Conservation (phyloP, 495 filamentous ascomycete genomes). For the Aspergillus kassunensis region DNA sequence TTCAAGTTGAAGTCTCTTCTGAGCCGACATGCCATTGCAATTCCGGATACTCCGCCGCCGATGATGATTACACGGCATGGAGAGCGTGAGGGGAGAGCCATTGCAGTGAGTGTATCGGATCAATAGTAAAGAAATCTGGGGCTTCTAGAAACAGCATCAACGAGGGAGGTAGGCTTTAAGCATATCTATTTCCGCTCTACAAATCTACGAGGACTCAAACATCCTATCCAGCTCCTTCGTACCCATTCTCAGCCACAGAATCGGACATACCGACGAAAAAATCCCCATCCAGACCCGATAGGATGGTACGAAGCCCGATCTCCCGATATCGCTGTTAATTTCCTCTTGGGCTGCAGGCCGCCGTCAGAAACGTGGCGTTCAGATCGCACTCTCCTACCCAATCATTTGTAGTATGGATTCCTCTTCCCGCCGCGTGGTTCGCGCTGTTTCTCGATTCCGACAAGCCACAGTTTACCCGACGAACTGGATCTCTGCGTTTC, state of each 20-base stretch:
- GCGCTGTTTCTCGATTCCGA: neutral
- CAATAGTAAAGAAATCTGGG: neutral
- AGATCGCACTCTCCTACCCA: neutral
- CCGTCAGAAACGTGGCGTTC: neutral
- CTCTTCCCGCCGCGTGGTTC: neutral
- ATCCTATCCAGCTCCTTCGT: neutral
- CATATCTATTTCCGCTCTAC: too few species aligned
- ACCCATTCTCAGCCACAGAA: neutral
- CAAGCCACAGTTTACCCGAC: neutral
- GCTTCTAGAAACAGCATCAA: too few species aligned
- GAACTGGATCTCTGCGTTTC: neutral
- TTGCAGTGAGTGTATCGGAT: neutral
- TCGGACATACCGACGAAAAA: neutral
- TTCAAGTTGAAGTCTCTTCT: conserved; percentile 16
- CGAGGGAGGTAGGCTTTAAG: too few species aligned
- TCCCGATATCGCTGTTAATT: neutral
- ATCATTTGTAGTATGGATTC: neutral
- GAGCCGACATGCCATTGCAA: conserved; percentile 26
- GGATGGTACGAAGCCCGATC: neutral
- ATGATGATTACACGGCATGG: conserved; percentile 23
- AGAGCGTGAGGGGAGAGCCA: conserved; percentile 5
- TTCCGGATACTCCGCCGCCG: conserved; percentile 26
- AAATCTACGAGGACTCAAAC: too few species aligned
- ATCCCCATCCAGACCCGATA: neutral
- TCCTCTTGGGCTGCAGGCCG: neutral